phyloP scores from a whole-genome alignment of 2,329 filamentous ascomycete genomes.

The Fusarium avenaceum region DNA sequence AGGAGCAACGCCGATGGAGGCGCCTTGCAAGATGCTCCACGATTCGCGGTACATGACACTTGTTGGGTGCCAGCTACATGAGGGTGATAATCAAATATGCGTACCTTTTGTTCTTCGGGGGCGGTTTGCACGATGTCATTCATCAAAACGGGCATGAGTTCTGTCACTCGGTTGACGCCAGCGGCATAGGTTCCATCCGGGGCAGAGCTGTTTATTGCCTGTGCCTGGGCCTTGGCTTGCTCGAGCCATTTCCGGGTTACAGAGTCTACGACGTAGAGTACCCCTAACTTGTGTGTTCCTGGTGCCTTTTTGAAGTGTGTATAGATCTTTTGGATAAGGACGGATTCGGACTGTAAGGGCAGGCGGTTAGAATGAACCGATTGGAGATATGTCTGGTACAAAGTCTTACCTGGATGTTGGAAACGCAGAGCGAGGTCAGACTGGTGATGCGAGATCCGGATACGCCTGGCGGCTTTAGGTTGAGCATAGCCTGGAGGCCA shows the following conservation, averaged over 20 bases:
- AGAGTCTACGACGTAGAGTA: conserved; percentile 99
- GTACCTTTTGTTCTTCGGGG: conserved; percentile 97
- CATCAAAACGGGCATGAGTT: conserved; percentile 93
- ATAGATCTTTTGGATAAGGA: conserved; percentile 95
- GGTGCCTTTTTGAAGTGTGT: conserved; percentile 97
- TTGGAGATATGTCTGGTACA: conserved; percentile 1
- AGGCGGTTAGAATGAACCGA: conserved; percentile 38
- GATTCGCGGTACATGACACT: conserved; percentile 32
- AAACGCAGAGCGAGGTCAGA: conserved; percentile 88
- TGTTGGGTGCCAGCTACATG: conserved; percentile 42
- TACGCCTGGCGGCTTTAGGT: conserved; percentile 91
- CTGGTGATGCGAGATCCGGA: conserved; percentile 91
- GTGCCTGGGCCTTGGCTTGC: conserved; percentile 87
- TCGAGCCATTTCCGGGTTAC: conserved; percentile 99
- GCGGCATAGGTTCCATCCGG: conserved; percentile 94
- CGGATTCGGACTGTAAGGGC: conserved; percentile 82
- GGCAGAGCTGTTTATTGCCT: conserved; percentile 83
- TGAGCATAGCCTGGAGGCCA: conserved; percentile 91
- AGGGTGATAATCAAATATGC: conserved; percentile 59
- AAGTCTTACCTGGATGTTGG: conserved; percentile 84
- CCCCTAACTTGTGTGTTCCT: conserved; percentile 95
- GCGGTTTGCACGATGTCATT: conserved; percentile 91
- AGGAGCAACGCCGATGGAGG: conserved; percentile 20
- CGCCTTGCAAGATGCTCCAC: conserved; percentile 31
- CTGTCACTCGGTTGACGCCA: conserved; percentile 95